Conservation (phyloP, 2,329 filamentous ascomycete genomes). For the Ampelomyces quisqualis region DNA sequence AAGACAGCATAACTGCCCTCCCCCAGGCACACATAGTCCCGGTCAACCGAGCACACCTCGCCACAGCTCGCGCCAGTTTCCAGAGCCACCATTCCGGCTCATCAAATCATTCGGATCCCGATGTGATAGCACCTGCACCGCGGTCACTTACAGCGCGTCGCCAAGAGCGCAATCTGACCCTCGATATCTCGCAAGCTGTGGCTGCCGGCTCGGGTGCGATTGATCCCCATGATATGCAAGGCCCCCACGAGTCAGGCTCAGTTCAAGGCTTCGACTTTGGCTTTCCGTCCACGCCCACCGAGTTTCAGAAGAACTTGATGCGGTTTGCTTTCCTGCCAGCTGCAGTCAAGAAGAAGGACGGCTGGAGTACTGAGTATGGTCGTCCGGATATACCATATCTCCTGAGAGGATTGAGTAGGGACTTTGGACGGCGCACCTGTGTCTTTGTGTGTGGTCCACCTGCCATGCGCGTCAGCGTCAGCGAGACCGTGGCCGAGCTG, state of each 20-base stretch:
- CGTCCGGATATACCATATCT: constrained; percentile 85
- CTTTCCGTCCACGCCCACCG: constrained; percentile 79
- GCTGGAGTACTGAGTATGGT: constrained; percentile 91
- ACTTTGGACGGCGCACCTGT: constrained; percentile 77
- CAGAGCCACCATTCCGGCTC: constrained; percentile 20
- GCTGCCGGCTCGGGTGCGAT: constrained; percentile 35
- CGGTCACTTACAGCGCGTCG: constrained; percentile 45
- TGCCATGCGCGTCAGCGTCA: constrained; percentile 82
- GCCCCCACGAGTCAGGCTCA: constrained; percentile 12
- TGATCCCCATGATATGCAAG: constrained; percentile 48
- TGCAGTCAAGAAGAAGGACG: constrained; percentile 58
- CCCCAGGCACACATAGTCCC: constrained; percentile 56
- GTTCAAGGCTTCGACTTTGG: constrained; percentile 55
- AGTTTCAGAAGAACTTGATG: constrained; percentile 87
- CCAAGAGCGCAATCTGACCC: constrained; percentile 44
- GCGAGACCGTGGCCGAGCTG: constrained; percentile 77
- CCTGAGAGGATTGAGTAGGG: constrained; percentile 79
- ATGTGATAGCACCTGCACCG: constrained; percentile 29
- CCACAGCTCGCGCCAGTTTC: constrained; percentile 25
- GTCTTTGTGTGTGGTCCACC: constrained; percentile 93
- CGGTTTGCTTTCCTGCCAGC: constrained; percentile 78
- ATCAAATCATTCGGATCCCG: constrained; percentile 28
- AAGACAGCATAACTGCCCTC: constrained; percentile 80
- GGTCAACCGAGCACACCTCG: constrained; percentile 47
- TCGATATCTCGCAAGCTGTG: constrained; percentile 47